Conservation (phyloP, 2,329 filamentous ascomycete species). For the Arthroderma sp. region DNA sequence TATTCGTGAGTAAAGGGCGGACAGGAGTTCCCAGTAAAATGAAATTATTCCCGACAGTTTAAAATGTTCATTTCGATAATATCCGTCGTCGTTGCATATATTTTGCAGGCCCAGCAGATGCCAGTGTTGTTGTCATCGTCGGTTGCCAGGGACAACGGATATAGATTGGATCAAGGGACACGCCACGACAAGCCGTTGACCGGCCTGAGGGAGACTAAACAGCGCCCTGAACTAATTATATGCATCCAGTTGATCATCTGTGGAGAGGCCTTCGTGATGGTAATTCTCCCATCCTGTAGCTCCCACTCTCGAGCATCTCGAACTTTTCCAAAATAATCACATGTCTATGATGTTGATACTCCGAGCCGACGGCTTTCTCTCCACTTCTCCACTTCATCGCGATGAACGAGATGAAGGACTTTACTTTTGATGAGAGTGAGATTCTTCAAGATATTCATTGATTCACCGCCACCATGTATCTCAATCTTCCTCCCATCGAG, state of each 20-base stretch:
- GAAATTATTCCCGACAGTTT: background rate
- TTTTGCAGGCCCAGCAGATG: background rate
- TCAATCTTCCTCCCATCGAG: constrained; percentile 13
- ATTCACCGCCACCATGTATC: background rate
- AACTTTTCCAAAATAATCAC: too few relatives aligned
- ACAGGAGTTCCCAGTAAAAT: background rate
- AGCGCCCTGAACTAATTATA: too few relatives aligned
- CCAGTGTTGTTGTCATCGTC: background rate
- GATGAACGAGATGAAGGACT: too few relatives aligned
- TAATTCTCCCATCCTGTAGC: background rate
- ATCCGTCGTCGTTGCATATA: background rate
- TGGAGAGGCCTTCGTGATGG: background rate
- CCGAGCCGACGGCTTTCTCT: too few relatives aligned
- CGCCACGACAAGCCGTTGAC: too few relatives aligned
- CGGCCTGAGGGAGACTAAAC: too few relatives aligned
- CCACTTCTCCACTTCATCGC: too few relatives aligned
- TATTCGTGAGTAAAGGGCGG: background rate
- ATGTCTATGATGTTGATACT: too few relatives aligned
- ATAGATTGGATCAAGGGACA: background rate
- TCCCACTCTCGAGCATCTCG: background rate
- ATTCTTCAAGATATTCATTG: too few relatives aligned
- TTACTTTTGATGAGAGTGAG: too few relatives aligned
- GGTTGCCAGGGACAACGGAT: constrained; percentile 8
- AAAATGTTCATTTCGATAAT: background rate
- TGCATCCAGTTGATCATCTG: too few relatives aligned